Evolutionary conservation across 257 asterid species (phyloP), one percentile per base, ranked within the genome.

Genomic region (Rhazya stricta): DNA sequence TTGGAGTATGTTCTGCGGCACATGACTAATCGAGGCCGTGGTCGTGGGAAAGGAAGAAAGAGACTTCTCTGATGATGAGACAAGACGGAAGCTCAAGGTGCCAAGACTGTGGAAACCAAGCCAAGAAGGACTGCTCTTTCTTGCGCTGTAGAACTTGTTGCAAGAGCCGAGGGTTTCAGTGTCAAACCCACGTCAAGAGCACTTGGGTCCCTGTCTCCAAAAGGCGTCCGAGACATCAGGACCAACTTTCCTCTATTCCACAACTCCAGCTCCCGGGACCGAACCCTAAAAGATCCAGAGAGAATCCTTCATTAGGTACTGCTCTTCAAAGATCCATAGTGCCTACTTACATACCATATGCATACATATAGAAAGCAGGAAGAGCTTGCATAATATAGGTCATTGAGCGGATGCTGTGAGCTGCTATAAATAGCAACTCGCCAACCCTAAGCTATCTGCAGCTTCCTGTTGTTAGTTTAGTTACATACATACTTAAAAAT

Each of bases 21-120:
- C 69, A 57, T 53, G 63, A 30, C 6, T 30, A 46, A n/a, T 12
- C 8, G 32, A 62, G 57, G 12, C 25, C 25, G 58, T 18, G 58
- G 58, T 51, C 9, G 25, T 30, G 68, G 68, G 68, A 10, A 62
- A 23, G 68, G 68, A 32, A 62, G 68, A 62, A 62, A 62, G 42
- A 62, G 42, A 5, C 37, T 0, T 18, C 6, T 19, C 19, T 42
- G 75, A 88, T 82, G 86, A 84, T 81, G 85, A 76, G 84, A 45
- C 72, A 82, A 77, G 88, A 71, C 41, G 90, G 4, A 70, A 72
- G 76, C 41, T 53, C 78, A 15, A 66, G 80, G 66, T 91, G 97
- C 70, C 89, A 86, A 74, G 96, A 90, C 78, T 91, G 96, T 76
- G 97, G 97, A 25, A 90, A 91, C 58, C 95, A 91, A 83, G 91